Base-by-base conservation (phyloP, 805 yeast genomes). In the Metschnikowia santaceciliae region DNA sequence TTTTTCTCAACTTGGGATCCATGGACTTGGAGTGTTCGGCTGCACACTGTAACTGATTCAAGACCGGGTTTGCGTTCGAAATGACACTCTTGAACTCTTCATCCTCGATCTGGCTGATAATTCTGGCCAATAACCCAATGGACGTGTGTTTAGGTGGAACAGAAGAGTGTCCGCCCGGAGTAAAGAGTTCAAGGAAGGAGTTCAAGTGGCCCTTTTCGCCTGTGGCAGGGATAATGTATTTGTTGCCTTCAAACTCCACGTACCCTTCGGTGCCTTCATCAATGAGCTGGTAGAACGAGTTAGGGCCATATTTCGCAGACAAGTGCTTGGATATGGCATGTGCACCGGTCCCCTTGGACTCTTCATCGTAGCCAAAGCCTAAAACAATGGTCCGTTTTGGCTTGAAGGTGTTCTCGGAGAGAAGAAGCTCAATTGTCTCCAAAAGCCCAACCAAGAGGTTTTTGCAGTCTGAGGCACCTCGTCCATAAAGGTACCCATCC, bases 351-450 rank as follows among this genome's bases (percentile, higher is more conserved):
- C 81, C 82, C 6, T 61, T 60, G 13, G 75, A 63, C 61, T 78
- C 82, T 58, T 78, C 82, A 57, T 78, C 82, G 49, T 75, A 77
- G 1, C 81, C 82, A 57, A 77, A 77, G 0, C 74, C 75, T n/a
- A 75, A 61, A 8, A 77, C 58, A 11, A 77, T 63, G 0, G 80
- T 75, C 58, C 82, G 65, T 48, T 63, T 55, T 2, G 81, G 81
- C 15, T 57, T 46, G 55, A 78, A 77, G 32, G 55, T 42, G 2
- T 55, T 61, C 43, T 67, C 72, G 7, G 55, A 43, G 44, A 71
- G 60, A 14, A 71, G 56, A 10, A 68, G 54, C 47, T 71, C 76
- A n/a, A 69, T 52, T 1, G 71, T 54, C 45, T 74, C 76, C 48
- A 73, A 57, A 13, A 77, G 54, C 58, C 75, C 81, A 40, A 75